Base-by-base conservation (phyloP, 257 asterid species). In the Euphrasia confusa region DNA sequence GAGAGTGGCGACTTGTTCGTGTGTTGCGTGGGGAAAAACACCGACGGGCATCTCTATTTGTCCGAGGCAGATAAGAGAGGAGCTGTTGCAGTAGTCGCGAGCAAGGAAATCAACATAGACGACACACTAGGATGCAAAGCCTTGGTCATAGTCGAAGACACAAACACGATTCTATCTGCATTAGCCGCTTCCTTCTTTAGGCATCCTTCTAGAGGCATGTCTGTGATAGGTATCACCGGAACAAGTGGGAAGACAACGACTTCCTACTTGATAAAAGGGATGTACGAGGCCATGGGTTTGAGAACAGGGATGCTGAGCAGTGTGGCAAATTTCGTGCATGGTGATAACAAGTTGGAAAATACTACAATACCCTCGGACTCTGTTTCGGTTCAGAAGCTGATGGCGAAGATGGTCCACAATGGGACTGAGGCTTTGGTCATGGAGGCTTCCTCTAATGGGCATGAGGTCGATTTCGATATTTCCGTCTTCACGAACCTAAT, bases 221-320 rank as follows among this genome's bases (percentile, higher is more conserved):
- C 95, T 0, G 91, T 89, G 24, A 84, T 92, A 49, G 97, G 99
- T 65, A 74, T 89, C 56, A 65, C 88, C 0, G 99, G 99, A 67
- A 83, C 95, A 4, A 84, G 82, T 64, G 99, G 99, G 30, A 92
- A 81, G 78, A 89, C 95, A 0, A 77, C 89, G 0, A 81, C 91
- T 15, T 72, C 95, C 1, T 79, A 65, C 67, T 80, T 92, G 75
- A 70, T 89, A 4, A 89, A 89, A 69, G 79, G 88, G 52, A 74
- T 89, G 88, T 92, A 92, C 32, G 99, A 89, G 76, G 99, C 99
- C 0, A 92, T 89, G 97, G 97, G 97, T 58, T 69, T 92, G 80
- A 80, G 96, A 69, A 92, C 91, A 0, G 96, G 99, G 52, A 84
- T 92, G 96, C 68, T 92, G 79, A 92, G 93, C 73, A 77, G 78